Evolutionary conservation across 2,329 filamentous ascomycete species (phyloP).

Genomic region (Pyrenochaeta sp.): DNA sequence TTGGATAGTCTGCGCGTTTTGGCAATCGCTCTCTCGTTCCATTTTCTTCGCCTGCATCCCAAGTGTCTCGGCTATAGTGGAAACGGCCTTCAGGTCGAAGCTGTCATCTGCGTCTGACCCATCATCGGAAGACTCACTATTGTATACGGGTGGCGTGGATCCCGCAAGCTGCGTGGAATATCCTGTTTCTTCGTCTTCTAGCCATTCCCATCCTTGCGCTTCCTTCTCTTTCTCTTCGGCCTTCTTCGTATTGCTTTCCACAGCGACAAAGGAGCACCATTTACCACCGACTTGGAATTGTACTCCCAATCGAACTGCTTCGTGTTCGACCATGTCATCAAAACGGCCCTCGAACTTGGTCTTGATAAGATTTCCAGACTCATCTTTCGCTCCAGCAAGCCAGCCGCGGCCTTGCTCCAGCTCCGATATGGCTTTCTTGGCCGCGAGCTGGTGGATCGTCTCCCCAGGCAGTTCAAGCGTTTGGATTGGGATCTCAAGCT

Average conservation of each 20-base stretch:
- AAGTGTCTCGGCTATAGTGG: neutral
- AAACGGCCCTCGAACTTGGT: slow-evolving; percentile 59
- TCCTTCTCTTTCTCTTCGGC: slow-evolving; percentile 11
- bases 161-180: neutral
- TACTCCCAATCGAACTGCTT: slow-evolving; percentile 72
- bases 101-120: neutral
- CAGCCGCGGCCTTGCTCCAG: slow-evolving; percentile 76
- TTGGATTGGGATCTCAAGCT: slow-evolving; percentile 70
- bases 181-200: slow-evolving; percentile 28
- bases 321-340: slow-evolving; percentile 68
- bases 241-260: slow-evolving; percentile 54
- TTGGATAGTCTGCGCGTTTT: neutral
- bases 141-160: neutral
- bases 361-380: slow-evolving; percentile 47
- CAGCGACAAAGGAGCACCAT: slow-evolving; percentile 77
- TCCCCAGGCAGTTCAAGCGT: slow-evolving; percentile 56
- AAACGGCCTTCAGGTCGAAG: neutral
- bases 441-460: slow-evolving; percentile 75
- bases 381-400: slow-evolving; percentile 54
- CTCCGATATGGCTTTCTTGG: slow-evolving; percentile 72
- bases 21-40: neutral
- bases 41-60: neutral
- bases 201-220: slow-evolving; percentile 30
- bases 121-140: neutral
- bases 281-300: slow-evolving; percentile 73